Conservation (phyloP, 1,139 yeast genomes). For the Chernovozyma aurita region DNA sequence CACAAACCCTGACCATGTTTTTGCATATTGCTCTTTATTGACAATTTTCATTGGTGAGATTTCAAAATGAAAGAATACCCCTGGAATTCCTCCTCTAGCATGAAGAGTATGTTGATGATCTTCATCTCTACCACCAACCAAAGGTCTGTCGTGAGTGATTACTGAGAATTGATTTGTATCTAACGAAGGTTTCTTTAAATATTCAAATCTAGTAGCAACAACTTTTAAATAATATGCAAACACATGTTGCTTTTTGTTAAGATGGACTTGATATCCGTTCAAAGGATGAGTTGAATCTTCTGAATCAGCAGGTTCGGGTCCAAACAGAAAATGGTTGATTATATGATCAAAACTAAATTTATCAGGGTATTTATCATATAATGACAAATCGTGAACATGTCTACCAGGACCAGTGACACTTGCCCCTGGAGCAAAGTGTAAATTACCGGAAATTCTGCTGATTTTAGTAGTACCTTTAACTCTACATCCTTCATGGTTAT, state of each 20-base stretch:
- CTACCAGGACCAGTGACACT: conserved; percentile 50
- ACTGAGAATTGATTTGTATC: conserved; percentile 92
- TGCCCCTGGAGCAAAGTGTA: conserved; percentile 95
- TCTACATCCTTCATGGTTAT: conserved; percentile 75
- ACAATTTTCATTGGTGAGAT: conserved; percentile 91
- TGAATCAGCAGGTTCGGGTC: conserved; percentile 45
- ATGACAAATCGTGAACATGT: conserved; percentile 82
- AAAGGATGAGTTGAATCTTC: conserved; percentile 62
- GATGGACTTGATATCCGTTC: conserved; percentile 45
- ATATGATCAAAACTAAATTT: conserved; percentile 67
- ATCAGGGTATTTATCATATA: conserved; percentile 52
- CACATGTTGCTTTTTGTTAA: conserved; percentile 56
- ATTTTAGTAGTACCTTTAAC: conserved; percentile 74
- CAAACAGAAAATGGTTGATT: conserved; percentile 81
- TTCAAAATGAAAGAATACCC: conserved; percentile 82
- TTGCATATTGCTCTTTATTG: conserved; percentile 72
- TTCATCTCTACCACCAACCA: conserved; percentile 80
- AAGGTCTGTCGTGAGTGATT: conserved; percentile 84
- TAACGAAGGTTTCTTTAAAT: conserved; percentile 41
- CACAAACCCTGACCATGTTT: conserved; percentile 81
- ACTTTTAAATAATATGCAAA: conserved; percentile 82
- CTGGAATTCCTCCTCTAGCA: conserved; percentile 85
- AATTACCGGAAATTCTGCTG: conserved; percentile 82
- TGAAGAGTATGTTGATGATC: conserved; percentile 89
- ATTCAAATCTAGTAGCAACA: conserved; percentile 84